Conservation (phyloP, 106 monocot genomes). For the Agapanthus africanus region DNA sequence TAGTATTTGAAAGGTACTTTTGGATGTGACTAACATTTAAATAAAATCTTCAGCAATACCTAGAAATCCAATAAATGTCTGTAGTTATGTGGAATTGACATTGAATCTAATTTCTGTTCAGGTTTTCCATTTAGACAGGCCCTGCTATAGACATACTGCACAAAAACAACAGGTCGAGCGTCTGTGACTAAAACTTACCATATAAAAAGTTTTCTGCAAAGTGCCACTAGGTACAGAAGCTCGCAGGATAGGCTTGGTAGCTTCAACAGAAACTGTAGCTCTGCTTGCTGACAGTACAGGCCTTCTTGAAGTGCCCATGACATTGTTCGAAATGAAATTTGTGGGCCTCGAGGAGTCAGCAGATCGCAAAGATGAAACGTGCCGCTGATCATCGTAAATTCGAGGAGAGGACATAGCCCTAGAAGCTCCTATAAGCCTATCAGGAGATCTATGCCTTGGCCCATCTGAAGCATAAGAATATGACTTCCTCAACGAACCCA, state of each 20-base stretch:
- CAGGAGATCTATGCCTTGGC: constrained; percentile 56
- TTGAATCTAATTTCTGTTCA: not conserved
- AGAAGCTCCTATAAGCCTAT: constrained; percentile 38
- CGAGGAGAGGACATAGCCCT: constrained; percentile 41
- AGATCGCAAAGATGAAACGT: constrained; percentile 31
- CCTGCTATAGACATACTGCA: not conserved
- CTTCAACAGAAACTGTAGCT: constrained; percentile 28
- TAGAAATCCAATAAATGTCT: not conserved
- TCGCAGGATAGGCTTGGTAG: constrained; percentile 23
- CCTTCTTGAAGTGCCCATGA: constrained; percentile 40
- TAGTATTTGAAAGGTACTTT: too few relatives aligned
- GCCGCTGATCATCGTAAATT: constrained; percentile 20
- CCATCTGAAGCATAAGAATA: constrained; percentile 28
- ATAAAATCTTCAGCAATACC: too few relatives aligned
- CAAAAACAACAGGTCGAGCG: not conserved
- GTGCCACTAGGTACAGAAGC: constrained; percentile 24
- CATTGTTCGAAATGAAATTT: constrained; percentile 21
- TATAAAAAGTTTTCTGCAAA: constrained; percentile 31
- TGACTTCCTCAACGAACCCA: constrained; percentile 43
- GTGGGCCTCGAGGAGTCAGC: constrained; percentile 26
- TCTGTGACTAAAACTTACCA: constrained; percentile 23
- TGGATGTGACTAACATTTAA: too few relatives aligned
- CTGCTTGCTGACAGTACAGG: constrained; percentile 25
- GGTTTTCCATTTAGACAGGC: not conserved
- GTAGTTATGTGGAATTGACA: not conserved